Evolutionary conservation across 2,329 filamentous ascomycete genomes (phyloP).

Genomic region (Penicillium brevicompactum): DNA sequence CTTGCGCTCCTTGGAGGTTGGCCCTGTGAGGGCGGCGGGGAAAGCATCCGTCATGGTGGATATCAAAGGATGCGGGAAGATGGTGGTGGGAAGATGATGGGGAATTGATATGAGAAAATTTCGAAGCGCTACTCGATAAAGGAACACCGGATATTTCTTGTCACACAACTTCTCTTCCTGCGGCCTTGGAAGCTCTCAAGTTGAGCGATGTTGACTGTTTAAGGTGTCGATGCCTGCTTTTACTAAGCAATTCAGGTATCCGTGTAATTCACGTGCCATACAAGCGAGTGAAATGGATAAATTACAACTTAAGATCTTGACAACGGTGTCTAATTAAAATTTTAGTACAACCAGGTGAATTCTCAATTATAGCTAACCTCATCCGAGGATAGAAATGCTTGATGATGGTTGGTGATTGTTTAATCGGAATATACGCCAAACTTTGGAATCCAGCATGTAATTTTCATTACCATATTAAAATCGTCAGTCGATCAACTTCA

Average conservation of each 20-base stretch:
- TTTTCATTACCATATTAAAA: no score
- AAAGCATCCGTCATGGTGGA: slow-evolving; percentile 40
- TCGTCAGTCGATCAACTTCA: not conserved
- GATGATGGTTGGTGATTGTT: no score
- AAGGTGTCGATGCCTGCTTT: not conserved
- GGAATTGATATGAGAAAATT: not conserved
- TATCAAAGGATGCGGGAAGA: slow-evolving; percentile 4
- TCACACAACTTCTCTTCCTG: not conserved
- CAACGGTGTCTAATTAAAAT: no score
- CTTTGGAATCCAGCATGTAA: no score
- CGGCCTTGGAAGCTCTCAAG: slow-evolving; percentile 5
- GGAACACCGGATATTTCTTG: no score
- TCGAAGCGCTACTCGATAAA: not conserved
- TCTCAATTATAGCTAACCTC: no score
- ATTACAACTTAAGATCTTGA: no score
- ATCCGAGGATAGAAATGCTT: no score
- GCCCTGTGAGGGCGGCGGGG: slow-evolving; percentile 43
- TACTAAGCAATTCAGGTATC: not conserved
- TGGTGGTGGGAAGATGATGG: not conserved
- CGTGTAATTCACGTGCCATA: not conserved
- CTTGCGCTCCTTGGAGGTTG: slow-evolving; percentile 68
- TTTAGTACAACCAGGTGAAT: no score
- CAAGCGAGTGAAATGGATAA: no score
- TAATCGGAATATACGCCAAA: no score
- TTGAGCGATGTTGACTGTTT: not conserved